These are phyloP conservation scores for Solanum medicagineum DNA, from an alignment of 257 asterid species.

Conservation along the genomic window DNA sequence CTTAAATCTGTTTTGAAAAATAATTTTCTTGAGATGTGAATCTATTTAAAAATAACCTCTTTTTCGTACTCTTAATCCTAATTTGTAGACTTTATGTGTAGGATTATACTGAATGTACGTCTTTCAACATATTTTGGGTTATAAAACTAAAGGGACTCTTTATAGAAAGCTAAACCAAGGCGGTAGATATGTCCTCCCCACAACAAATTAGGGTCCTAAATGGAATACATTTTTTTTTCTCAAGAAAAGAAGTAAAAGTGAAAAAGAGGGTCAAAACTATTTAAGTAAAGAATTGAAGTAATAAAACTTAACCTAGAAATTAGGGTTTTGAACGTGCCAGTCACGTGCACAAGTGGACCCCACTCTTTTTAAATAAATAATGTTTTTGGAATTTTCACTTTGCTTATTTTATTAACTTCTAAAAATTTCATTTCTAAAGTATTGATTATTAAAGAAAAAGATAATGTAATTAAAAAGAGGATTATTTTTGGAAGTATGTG, in stretches of 20 bases:
- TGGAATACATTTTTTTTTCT: neutral
- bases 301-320: neutral
- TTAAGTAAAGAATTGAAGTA: neutral
- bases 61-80: neutral
- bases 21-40: neutral
- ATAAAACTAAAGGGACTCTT: neutral
- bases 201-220: neutral
- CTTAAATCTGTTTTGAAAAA: neutral
- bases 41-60: neutral
- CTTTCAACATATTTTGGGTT: neutral
- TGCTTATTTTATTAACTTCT: neutral
- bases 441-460: neutral
- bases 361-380: neutral
- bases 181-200: neutral
- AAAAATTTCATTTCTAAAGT: neutral
- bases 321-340: conserved; percentile 10
- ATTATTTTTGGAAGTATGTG: conserved; percentile 13
- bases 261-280: neutral
- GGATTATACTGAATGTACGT: neutral
- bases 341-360: neutral
- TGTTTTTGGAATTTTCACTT: neutral
- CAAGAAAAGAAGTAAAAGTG: neutral
- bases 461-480: neutral
- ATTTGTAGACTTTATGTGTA: neutral
- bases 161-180: neutral